Conservation (phyloP, 1,139 yeast genomes). For the Pneumocystis wakefieldiae region DNA sequence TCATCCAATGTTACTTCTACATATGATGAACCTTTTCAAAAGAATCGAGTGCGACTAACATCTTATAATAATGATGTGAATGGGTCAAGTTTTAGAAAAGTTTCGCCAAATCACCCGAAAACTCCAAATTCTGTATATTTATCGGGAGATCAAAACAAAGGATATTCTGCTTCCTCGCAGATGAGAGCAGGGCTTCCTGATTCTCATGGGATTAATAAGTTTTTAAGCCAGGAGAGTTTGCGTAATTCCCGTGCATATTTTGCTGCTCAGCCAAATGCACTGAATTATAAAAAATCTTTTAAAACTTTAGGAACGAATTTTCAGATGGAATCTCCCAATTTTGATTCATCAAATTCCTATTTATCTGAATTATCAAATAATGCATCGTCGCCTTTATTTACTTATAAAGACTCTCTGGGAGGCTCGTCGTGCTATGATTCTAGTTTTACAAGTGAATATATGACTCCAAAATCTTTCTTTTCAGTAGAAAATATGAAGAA, state of each 20-base stretch:
- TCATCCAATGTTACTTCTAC: background rate
- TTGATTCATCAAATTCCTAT: background rate
- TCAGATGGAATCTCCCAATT: background rate
- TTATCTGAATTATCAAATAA: background rate
- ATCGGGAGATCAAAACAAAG: background rate
- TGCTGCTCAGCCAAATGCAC: background rate
- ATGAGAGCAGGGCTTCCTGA: background rate
- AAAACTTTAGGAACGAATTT: background rate
- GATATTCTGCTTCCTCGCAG: background rate
- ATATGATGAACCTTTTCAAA: background rate
- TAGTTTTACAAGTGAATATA: background rate
- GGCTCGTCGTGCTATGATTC: background rate
- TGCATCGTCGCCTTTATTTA: background rate
- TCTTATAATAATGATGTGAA: background rate
- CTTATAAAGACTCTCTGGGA: background rate
- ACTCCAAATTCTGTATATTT: background rate
- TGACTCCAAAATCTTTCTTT: background rate
- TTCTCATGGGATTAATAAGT: background rate
- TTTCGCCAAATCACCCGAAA: background rate
- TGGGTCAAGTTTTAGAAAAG: background rate
- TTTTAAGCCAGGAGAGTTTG: background rate
- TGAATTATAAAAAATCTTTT: background rate
- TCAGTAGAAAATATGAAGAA: background rate
- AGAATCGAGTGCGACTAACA: background rate
- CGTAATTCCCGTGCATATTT: background rate